phyloP scores from a whole-genome alignment of 2,329 filamentous ascomycete genomes.

The Neonectria coccinea region DNA sequence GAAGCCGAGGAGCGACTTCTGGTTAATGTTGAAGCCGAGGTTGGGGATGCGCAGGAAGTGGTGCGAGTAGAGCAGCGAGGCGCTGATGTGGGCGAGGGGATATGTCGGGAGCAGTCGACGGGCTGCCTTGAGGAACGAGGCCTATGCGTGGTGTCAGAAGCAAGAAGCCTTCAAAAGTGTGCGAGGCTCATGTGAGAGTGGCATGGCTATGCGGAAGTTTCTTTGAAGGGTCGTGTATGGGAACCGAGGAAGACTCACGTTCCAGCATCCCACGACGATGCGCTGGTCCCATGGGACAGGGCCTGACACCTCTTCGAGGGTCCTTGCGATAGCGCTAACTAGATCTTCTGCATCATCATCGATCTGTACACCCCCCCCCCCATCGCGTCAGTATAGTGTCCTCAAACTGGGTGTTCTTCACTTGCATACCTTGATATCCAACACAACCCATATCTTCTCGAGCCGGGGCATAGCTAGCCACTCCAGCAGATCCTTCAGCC shows the following conservation, averaged over 20 bases:
- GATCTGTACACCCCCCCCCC: constrained; percentile 57
- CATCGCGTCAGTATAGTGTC: constrained; percentile 25
- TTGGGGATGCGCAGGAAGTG: constrained; percentile 75
- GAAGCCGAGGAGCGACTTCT: constrained; percentile 74
- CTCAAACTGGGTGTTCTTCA: not conserved
- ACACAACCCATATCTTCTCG: constrained; percentile 80
- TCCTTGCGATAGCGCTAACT: constrained; percentile 75
- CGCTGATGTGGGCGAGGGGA: constrained; percentile 75
- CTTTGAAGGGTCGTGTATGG: not conserved
- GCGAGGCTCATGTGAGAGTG: not conserved
- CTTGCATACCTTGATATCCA: constrained; percentile 83
- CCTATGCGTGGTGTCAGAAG: constrained; percentile 52
- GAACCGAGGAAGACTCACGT: constrained; percentile 58
- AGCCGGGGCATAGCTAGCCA: constrained; percentile 74
- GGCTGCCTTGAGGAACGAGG: constrained; percentile 75
- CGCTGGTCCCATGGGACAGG: constrained; percentile 75
- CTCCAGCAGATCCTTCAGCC: constrained; percentile 78
- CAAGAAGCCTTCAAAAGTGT: not conserved
- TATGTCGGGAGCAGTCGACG: constrained; percentile 71
- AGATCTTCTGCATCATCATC: constrained; percentile 78
- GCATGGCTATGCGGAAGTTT: not conserved
- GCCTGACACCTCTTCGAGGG: constrained; percentile 65
- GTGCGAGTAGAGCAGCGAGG: constrained; percentile 74
- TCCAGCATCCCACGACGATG: constrained; percentile 86
- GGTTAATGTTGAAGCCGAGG: constrained; percentile 83